Base-by-base conservation (phyloP, 169 alveolate species). In the Besnoitia besnoiti region DNA sequence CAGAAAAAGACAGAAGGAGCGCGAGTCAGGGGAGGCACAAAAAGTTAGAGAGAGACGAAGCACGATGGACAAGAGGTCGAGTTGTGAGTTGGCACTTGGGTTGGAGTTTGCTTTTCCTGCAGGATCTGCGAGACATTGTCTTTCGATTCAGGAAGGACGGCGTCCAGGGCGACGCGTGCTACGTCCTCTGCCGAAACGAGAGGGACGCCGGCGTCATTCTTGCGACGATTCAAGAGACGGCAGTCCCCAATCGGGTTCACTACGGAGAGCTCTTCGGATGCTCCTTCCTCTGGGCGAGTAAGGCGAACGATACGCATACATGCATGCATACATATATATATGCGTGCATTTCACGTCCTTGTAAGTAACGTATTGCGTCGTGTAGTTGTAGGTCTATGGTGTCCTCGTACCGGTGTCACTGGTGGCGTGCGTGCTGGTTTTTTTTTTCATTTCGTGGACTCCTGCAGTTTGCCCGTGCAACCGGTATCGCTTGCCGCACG, bases 251-350 rank as follows among this genome's bases (percentile, higher is more conserved):
- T 39, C 62, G 75, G 21, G 76, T 49, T 47, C 76, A 44, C 37
- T 82, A 82, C 46, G 76, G 49, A 16, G 47, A 82, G 33, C 90
- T 82, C 75, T 82, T 82, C 75, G 90, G 90, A 16, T 82, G 90
- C 39, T 82, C 90, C 24, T 82, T 82, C 47, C 90, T 82, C 21
- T 82, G 75, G 76, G 90, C 90, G 0, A 82, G 90, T 82, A 82
- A 44, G 90, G n/a, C n/a, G 50, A 21, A 14, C 39, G 35, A 39
- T 73, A n/a, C n/a, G 47, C 8, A 10, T 73, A 7, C 27, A n/a
- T 3, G 14, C 21, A 8, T 73, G 39, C 21, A 24, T 77, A 77
- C 40, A 40, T 42, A 19, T 40, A 19, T 77, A 39, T 77, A 77
- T 77, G 33, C 21, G 33, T 77, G 33, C 5, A 2, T 77, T 8